Evolutionary conservation across 106 monocot genomes (phyloP), one percentile per base, ranked within the genome.

Genomic region (Acorus calamus): DNA sequence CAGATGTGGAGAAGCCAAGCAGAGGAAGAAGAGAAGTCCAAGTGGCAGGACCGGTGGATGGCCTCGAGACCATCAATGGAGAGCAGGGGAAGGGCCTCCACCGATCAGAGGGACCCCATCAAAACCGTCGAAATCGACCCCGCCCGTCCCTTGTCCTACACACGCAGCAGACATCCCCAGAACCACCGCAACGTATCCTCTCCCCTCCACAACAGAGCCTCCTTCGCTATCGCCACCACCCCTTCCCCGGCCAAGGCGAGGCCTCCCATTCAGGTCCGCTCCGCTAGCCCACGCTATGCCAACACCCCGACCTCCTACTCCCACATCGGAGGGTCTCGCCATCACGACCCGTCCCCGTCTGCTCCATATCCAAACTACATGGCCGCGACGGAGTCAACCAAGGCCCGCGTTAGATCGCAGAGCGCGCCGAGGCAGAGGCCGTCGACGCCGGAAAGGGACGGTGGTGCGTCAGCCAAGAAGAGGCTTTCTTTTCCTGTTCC

Each of bases 351-450:
- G 59, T 64, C 48, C 49, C 69, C 54, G 49, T 69, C 68, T 11
- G 50, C 57, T 4, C 14, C 71, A 4, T 52, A 85, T 58, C 96
- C 96, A 14, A 98, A 85, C 68, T 98, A 98, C 82, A 98, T 98
- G 96, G 83, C 84, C 5, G 85, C 96, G 28, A 98, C 96, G 55
- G 96, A 91, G 78, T 98, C 96, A 3, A 91, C 96, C 3, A 87
- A 87, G 66, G 96, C 96, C 14, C 69, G 87, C 50, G 5, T 81
- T 8, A 61, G 96, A 44, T 88, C 96, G 6, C 90, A 96, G 75
- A 96, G 96, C 56, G 85, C 96, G 52, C 96, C 96, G 28, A 70
- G 88, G 55, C 96, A 98, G 72, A 63, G 96, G 50, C 81, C 87
- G 8, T 72, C 60, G 41, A 91, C 96, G 41, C 91, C 91, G 8